Base-by-base conservation (phyloP, 164 flowering plant species). In the Stephania cephalantha region DNA sequence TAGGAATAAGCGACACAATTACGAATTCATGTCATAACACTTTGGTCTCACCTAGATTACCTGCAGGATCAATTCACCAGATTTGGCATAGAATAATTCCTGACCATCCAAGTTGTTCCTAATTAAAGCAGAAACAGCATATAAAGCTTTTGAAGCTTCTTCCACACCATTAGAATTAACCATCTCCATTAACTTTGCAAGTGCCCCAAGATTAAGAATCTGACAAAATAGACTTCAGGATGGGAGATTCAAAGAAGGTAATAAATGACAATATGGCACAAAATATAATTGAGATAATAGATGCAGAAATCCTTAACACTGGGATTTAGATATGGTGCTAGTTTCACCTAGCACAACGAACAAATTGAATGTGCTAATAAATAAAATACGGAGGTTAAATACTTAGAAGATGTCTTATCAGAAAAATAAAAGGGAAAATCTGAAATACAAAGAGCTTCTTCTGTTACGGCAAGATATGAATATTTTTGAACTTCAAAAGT, bases 101-200 rank as follows among this genome's bases (percentile, higher is more conserved):
- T 89, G 98, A 45, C 91, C 97, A 76, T 82, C 82, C 44, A 85
- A 7, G 79, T 89, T 93, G 78, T 89, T 91, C 64, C 97, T 82
- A 78, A 91, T 84, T 83, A 95, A 77, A 13, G 94, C 87, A 72
- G 99, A 92, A 84, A 95, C 84, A 79, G 97, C 96, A 92, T 85
- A 93, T 66, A 93, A 84, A 65, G 97, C 97, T 85, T 91, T 95
- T 50, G 72, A 82, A 72, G 95, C 94, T 80, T 93, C 99, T 69
- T 93, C 98, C 6, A 64, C 78, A 68, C 61, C 83, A 74, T 76
- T 81, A 71, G 99, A 90, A 71, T 80, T 86, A 25, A 87, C 92
- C 97, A 93, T 89, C 84, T 77, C 78, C 85, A 92, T 81, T 70
- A 95, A 83, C 80, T 82, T 90, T 63, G 85, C 4, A 73, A 95